These are phyloP conservation scores for Moricandia moricandioides DNA, from an alignment of 345 rosid genomes.

Conservation along the genomic window DNA sequence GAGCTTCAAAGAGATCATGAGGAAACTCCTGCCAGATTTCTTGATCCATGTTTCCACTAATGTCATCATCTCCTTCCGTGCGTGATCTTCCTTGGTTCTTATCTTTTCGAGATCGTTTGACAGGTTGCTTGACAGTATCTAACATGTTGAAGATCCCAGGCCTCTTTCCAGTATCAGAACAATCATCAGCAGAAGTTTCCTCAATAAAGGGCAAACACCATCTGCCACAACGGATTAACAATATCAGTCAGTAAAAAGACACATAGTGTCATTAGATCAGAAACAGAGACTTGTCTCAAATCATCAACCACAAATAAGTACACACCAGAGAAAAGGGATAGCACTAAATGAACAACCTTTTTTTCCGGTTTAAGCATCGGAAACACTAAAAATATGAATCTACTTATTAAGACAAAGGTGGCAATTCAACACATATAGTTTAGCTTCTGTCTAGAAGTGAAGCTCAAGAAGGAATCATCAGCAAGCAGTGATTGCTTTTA, in stretches of 20 bases:
- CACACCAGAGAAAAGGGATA: neutral
- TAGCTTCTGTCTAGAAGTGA: neutral
- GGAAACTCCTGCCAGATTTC: conserved; percentile 95
- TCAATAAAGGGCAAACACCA: conserved; percentile 60
- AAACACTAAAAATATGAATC: neutral
- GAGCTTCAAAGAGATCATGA: conserved; percentile 85
- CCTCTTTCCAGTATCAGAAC: conserved; percentile 62
- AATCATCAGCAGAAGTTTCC: conserved; percentile 64
- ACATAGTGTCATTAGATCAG: neutral
- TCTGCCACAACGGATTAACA: conserved; percentile 42
- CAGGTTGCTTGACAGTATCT: conserved; percentile 66
- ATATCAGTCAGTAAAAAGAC: neutral
- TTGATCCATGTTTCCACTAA: conserved; percentile 66
- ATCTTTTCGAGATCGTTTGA: conserved; percentile 74
- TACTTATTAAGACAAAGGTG: neutral
- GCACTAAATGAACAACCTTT: neutral
- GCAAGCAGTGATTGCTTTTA: neutral
- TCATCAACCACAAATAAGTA: neutral
- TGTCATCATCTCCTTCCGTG: conserved; percentile 25
- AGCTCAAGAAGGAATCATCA: neutral
- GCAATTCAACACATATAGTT: neutral
- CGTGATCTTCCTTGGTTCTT: conserved; percentile 51
- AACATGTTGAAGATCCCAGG: conserved; percentile 52
- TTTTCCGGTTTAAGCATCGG: neutral
- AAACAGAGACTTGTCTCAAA: neutral